Evolutionary conservation across 2,329 filamentous ascomycete genomes (phyloP).

Genomic region (Amauroascus niger): DNA sequence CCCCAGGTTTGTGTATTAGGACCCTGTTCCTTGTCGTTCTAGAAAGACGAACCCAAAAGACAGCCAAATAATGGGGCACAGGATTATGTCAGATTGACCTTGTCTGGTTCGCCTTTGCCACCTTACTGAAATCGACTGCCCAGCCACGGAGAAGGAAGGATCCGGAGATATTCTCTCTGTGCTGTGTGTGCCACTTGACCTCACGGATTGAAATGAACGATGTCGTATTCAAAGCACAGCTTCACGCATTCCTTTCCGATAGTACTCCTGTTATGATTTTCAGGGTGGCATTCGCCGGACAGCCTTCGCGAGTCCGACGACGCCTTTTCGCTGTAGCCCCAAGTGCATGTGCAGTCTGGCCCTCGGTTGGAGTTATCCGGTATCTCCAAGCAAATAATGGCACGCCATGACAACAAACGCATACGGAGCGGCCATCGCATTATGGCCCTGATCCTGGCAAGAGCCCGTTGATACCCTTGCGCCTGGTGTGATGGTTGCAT

Average conservation of each 20-base stretch:
- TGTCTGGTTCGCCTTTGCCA: constrained; percentile 2
- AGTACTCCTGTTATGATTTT: constrained; percentile 5
- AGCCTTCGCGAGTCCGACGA: constrained; percentile 2
- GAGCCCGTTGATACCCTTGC: constrained; percentile 7
- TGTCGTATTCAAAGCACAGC: constrained; percentile 5
- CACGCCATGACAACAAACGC: neutral
- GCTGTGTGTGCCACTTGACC: neutral
- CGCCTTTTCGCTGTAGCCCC: neutral
- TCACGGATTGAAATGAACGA: constrained; percentile 4
- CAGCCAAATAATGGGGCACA: neutral
- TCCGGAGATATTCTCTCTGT: constrained; percentile 1
- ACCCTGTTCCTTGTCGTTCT: constrained; percentile 11
- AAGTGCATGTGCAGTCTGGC: constrained; percentile 3
- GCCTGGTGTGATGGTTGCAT: constrained; percentile 7
- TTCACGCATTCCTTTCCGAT: constrained; percentile 5
- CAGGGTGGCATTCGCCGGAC: constrained; percentile 9
- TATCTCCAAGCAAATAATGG: constrained; percentile 5
- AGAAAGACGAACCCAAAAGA: constrained; percentile 4
- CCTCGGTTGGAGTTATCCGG: constrained; percentile 8
- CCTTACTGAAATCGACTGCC: constrained; percentile 5
- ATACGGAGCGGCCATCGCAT: neutral
- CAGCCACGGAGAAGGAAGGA: constrained; percentile 1
- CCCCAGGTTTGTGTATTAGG: constrained; percentile 6
- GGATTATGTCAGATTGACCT: neutral
- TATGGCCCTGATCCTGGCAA: constrained; percentile 6